These are phyloP conservation scores for Harringtonia aguacate DNA, from an alignment of 2,329 filamentous ascomycete species.

Conservation along the genomic window DNA sequence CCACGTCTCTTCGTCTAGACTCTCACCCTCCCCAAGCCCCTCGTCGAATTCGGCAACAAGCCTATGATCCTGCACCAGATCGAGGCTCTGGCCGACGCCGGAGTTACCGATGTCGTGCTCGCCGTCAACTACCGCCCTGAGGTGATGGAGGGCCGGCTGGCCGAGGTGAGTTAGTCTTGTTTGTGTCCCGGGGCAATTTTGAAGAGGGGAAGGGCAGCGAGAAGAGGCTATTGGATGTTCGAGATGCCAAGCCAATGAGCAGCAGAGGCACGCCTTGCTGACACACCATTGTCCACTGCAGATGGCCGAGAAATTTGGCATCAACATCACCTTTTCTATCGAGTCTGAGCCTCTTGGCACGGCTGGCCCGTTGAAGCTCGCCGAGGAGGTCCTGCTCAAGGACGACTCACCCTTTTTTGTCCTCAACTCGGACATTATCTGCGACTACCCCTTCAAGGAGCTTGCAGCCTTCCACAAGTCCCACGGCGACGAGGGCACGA, in stretches of 20 bases:
- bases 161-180: conserved; percentile 54
- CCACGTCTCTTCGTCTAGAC: conserved; percentile 49
- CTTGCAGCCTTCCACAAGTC: conserved; percentile 84
- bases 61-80: conserved; percentile 99
- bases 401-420: conserved; percentile 96
- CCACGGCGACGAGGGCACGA: conserved; percentile 93
- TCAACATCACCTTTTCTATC: conserved; percentile 95
- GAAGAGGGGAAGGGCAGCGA: not conserved
- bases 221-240: not conserved
- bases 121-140: conserved; percentile 98
- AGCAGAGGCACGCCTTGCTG: not conserved
- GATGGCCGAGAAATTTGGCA: conserved; percentile 87
- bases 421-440: conserved; percentile 96
- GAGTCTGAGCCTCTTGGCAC: conserved; percentile 93
- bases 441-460: conserved; percentile 90
- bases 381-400: conserved; percentile 84
- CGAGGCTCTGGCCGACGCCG: conserved; percentile 82
- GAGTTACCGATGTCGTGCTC: conserved; percentile 94
- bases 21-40: conserved; percentile 89
- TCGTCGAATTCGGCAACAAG: conserved; percentile 98
- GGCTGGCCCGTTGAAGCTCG: conserved; percentile 89
- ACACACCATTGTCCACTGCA: conserved; percentile 18
- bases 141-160: conserved; percentile 89
- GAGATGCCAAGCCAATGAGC: not conserved
- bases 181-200: no score